Base-by-base conservation (phyloP, 352 stramenopile genomes). In the Phytophthora quininea region DNA sequence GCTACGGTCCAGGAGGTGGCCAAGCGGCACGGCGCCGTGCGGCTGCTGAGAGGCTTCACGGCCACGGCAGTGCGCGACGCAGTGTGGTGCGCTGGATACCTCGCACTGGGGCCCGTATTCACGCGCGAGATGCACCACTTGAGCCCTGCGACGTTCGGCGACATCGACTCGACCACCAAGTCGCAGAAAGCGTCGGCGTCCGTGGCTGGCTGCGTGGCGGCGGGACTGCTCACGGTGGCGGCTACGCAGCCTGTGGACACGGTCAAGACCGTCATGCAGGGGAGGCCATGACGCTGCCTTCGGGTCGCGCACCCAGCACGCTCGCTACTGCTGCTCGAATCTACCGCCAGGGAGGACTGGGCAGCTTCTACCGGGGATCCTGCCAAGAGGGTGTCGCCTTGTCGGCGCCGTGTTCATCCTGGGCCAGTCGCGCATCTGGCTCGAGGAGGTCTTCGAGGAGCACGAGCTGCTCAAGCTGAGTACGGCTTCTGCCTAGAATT, bases 191-290 rank as follows among this genome's bases (percentile, higher is more conserved):
- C 84, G 10, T 89, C 73, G 15, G 86, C 87, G 3, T 89, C 84
- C 5, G 69, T 82, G 4, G 75, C 78, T 29, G 88, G 86, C n/a
- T 93, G 88, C 52, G 73, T 92, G 31, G 59, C 86, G 19, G 84
- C 88, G 6, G 88, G 88, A 2, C 74, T 96, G 15, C 68, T 92
- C 30, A 92, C 88, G 1, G 86, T 96, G 14, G 79, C 79, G 54
- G 84, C 67, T 33, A 96, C 85, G 50, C 88, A 96, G 71, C 88
- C 88, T 6, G 69, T 96, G 10, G 88, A 96, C 57, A 96, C 86
- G 11, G 60, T 95, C 56, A 95, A 95, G 77, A 95, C 87, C 0
- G 84, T 95, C 29, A 91, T 93, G 79, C 88, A 95, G 60, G 88
- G 88, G 84, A 95, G 54, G 84, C 85, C 14, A 71, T 93, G 64